phyloP scores from a whole-genome alignment of 257 asterid genomes.

The Gynochthodes officinalis region DNA sequence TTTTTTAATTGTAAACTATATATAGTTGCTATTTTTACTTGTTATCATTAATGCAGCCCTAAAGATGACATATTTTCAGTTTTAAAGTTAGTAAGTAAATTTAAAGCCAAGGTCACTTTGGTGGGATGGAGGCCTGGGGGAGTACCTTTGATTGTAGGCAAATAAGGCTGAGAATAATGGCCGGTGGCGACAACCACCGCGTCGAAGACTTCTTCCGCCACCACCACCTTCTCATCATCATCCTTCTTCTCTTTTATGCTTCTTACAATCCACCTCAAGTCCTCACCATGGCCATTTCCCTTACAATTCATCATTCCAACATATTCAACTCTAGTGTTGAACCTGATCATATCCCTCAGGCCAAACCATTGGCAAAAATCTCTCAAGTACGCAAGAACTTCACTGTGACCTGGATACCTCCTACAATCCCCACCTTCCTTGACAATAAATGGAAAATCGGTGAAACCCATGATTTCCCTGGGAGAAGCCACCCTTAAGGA shows the following conservation, averaged over 20 bases:
- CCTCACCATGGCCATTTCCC: conserved; percentile 28
- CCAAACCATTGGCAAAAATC: conserved; percentile 71
- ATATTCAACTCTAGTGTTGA: conserved; percentile 54
- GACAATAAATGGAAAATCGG: conserved; percentile 66
- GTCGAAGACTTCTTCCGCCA: conserved; percentile 59
- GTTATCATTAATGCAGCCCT: no score
- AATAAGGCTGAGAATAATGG: conserved; percentile 71
- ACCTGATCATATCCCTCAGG: conserved; percentile 72
- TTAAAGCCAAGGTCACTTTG: no score
- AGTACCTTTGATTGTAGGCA: conserved; percentile 72
- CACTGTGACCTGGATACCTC: conserved; percentile 81
- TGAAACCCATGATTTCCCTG: conserved; percentile 75
- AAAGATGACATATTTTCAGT: no score
- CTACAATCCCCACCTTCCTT: conserved; percentile 68
- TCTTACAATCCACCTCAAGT: conserved; percentile 67
- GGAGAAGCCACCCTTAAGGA: conserved; percentile 66
- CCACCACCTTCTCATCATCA: conserved; percentile 24
- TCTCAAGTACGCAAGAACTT: conserved; percentile 51
- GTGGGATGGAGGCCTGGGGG: no score
- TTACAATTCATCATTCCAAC: conserved; percentile 58
- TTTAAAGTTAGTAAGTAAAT: no score
- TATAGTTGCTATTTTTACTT: no score
- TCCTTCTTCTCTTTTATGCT: conserved; percentile 24
- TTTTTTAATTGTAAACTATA: no score
- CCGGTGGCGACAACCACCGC: conserved; percentile 92